Base-by-base conservation (phyloP, 2,329 filamentous ascomycete species). In the Coniella vitis region DNA sequence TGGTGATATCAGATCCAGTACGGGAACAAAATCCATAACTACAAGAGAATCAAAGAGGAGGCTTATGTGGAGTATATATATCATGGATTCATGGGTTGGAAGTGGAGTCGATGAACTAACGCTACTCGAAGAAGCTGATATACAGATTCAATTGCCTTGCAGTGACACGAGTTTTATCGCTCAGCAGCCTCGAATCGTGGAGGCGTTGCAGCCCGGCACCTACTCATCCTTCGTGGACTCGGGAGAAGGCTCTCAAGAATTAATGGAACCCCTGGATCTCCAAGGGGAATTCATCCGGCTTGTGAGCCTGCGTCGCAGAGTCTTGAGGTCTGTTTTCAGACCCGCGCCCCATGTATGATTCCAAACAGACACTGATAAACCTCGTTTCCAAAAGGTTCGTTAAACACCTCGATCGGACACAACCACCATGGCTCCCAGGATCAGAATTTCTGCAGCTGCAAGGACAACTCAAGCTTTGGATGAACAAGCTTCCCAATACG, bases 81-180 rank as follows among this genome's bases (percentile, higher is more conserved):
- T 46, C 3, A 53, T 57, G 49, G 51, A 54, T 17, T 42, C 54
- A n/a, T 56, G 47, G 48, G 49, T 51, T 7, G 50, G 45, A 4
- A 53, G 47, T 25, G 50, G 53, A 4, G 47, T 48, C 5, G 49
- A 53, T 17, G 45, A 50, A 19, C 20, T 45, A 9, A 49, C 55
- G 3, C 48, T 56, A 4, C 17, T 56, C 4, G 19, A 25, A 2
- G 55, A 56, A 25, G 45, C 29, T 4, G 50, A 54, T 25, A 45
- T 56, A 21, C 46, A 47, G 38, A 48, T 56, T 20, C 53, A 64
- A 36, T 52, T 64, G 9, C 62, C 62, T 2, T 55, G 55, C 38
- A 54, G 52, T 32, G 55, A 56, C 35, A 40, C 43, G 9, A 54
- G 38, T 22, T 55, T 55, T 32, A 40, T 48, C 16, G 41, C 49